These are phyloP conservation scores for Globisporangium spiculum DNA, from an alignment of 352 stramenopile genomes.

Conservation along the genomic window DNA sequence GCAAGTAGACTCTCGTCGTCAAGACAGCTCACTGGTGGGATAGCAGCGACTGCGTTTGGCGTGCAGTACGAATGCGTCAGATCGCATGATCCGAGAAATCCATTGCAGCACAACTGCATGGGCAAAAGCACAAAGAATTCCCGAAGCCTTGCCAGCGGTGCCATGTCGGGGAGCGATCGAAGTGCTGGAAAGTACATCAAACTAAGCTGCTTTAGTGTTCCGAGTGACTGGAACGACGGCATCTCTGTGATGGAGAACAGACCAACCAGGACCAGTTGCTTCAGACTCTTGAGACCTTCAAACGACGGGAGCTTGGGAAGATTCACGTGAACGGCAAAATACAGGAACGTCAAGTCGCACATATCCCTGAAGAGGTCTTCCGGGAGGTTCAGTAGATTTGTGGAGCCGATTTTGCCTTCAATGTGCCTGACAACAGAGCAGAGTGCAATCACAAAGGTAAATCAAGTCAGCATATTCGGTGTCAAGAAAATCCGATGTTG, in stretches of 20 bases:
- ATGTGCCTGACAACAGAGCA: conserved; percentile 26
- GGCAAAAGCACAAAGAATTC: not conserved
- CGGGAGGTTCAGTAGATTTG: conserved; percentile 24
- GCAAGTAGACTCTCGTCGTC: conserved; percentile 1
- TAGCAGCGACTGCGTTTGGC: not conserved
- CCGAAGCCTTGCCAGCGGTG: conserved; percentile 2
- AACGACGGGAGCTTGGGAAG: conserved; percentile 28
- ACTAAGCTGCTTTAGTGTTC: conserved; percentile 22
- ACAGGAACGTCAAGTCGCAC: conserved; percentile 28
- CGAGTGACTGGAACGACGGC: conserved; percentile 21
- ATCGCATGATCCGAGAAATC: not conserved
- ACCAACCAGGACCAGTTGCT: conserved; percentile 25
- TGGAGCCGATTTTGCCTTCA: conserved; percentile 28
- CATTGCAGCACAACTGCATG: conserved; percentile 5
- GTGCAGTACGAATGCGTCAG: not conserved
- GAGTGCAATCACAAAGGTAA: not conserved
- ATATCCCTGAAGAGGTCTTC: conserved; percentile 33
- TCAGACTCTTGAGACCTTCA: conserved; percentile 25
- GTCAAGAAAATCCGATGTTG: not conserved
- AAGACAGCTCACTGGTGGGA: conserved; percentile 17
- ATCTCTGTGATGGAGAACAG: conserved; percentile 23
- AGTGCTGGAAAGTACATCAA: conserved; percentile 21
- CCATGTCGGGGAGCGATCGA: conserved; percentile 24
- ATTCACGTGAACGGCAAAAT: conserved; percentile 28
- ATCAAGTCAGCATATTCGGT: not conserved